Conservation (phyloP, 139 green algal genomes). For the Coelastrella sp. region DNA sequence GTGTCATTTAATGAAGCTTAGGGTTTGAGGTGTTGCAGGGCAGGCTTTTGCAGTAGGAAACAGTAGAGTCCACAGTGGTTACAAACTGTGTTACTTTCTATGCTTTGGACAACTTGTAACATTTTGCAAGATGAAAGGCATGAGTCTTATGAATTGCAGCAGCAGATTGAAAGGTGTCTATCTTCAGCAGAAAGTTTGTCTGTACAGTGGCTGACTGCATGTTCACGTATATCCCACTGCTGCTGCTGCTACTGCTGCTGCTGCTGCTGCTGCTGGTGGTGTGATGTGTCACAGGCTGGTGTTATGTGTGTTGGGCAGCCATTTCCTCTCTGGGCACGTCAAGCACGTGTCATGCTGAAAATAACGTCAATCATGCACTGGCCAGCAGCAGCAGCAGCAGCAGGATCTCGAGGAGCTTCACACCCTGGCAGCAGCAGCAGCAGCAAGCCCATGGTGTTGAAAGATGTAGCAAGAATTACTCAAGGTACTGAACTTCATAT, state of each 20-base stretch:
- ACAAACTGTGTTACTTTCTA: too few relatives aligned
- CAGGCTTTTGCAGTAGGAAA: background rate
- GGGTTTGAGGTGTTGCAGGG: background rate
- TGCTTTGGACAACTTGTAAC: too few relatives aligned
- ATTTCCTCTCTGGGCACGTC: constrained; percentile 77
- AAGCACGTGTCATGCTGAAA: constrained; percentile 46
- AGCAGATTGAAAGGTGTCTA: too few relatives aligned
- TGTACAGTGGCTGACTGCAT: too few relatives aligned
- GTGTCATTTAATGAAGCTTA: background rate
- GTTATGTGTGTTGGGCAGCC: constrained; percentile 72
- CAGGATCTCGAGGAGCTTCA: background rate
- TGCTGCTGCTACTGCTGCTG: background rate
- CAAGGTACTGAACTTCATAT: constrained; percentile 78
- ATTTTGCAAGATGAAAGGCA: too few relatives aligned
- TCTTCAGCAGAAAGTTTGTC: too few relatives aligned
- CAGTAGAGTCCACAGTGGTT: background rate
- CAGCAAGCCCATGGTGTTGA: background rate
- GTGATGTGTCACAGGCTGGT: constrained; percentile 64
- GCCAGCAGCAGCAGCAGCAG: constrained; percentile 27
- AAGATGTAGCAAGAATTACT: constrained; percentile 67
- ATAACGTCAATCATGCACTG: constrained; percentile 10
- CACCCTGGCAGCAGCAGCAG: constrained; percentile 6
- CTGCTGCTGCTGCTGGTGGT: background rate
- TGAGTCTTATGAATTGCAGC: too few relatives aligned
- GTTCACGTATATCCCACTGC: background rate